Percentiles rank a stretch among this genome's conserved stretches.
These are phyloP conservation scores for Pichia occidentalis DNA, from an alignment of 805 yeast genomes.

Conservation along the genomic window DNA sequence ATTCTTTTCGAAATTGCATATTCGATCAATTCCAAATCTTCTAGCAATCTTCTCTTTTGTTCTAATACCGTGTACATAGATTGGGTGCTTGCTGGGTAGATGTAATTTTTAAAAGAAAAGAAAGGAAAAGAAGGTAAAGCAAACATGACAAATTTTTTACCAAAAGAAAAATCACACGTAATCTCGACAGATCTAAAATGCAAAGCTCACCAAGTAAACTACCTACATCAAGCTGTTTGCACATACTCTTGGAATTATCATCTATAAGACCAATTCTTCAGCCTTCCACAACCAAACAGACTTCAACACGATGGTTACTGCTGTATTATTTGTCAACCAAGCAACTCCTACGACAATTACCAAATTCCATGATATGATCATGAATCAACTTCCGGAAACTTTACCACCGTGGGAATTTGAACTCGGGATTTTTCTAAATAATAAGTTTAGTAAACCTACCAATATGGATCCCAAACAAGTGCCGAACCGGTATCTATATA, in stretches of 20 bases:
- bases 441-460: conserved; percentile 43
- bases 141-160: too few species aligned
- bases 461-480: conserved; percentile 32
- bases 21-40: conserved; percentile 71
- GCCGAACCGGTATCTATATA: conserved; percentile 41
- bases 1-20: conserved; percentile 57
- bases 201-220: too few species aligned
- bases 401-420: conserved; percentile 66
- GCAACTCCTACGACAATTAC: conserved; percentile 57
- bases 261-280: not conserved
- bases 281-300: not conserved
- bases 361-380: conserved; percentile 62
- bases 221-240: not conserved
- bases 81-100: not conserved
- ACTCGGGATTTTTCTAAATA: conserved; percentile 60
- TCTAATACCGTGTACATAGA: conserved; percentile 29
- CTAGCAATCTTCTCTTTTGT: conserved; percentile 34
- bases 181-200: too few species aligned
- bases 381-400: conserved; percentile 57
- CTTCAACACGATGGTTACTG: conserved; percentile 32
- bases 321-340: conserved; percentile 36
- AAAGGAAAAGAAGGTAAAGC: not conserved
- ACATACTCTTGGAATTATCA: not conserved
- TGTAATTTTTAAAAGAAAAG: not conserved
- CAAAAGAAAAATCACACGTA: too few species aligned